Conservation (phyloP, 2,329 filamentous ascomycete species). For the Macrophomina phaseolina region DNA sequence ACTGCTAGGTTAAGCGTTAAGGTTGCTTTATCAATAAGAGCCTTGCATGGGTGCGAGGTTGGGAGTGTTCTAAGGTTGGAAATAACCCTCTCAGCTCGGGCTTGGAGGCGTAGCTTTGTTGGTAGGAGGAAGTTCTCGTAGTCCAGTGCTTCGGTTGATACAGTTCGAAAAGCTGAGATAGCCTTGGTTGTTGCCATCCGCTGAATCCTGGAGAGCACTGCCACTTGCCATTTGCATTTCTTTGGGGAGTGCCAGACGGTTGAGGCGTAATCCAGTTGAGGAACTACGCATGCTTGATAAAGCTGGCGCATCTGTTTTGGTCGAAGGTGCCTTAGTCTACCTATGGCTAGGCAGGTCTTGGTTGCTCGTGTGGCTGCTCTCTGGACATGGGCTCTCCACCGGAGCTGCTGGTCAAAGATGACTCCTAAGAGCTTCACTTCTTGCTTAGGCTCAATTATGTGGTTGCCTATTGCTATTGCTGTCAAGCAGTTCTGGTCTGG, state of each 20-base stretch:
- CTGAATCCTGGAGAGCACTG: background rate
- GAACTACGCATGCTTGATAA: conserved; percentile 34
- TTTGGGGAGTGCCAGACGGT: conserved; percentile 35
- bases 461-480: conserved; percentile 26
- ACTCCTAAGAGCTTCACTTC: conserved; percentile 37
- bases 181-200: background rate
- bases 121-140: background rate
- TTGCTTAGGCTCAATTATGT: conserved; percentile 29
- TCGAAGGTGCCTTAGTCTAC: conserved; percentile 32
- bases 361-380: conserved; percentile 31
- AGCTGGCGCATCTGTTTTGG: conserved; percentile 34
- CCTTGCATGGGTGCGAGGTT: background rate
- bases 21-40: background rate
- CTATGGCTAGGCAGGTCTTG: conserved; percentile 30
- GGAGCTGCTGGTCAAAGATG: conserved; percentile 29
- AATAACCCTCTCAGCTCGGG: background rate
- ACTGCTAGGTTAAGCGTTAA: background rate
- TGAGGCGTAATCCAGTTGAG: conserved; percentile 35
- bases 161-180: background rate
- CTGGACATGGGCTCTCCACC: conserved; percentile 33
- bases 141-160: background rate
- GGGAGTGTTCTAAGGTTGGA: background rate
- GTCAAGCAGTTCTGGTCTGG: conserved; percentile 28
- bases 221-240: conserved; percentile 26
- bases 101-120: conserved; percentile 3